phyloP scores from a whole-genome alignment of 257 asterid species.

The Solanum bulbocastanum region DNA sequence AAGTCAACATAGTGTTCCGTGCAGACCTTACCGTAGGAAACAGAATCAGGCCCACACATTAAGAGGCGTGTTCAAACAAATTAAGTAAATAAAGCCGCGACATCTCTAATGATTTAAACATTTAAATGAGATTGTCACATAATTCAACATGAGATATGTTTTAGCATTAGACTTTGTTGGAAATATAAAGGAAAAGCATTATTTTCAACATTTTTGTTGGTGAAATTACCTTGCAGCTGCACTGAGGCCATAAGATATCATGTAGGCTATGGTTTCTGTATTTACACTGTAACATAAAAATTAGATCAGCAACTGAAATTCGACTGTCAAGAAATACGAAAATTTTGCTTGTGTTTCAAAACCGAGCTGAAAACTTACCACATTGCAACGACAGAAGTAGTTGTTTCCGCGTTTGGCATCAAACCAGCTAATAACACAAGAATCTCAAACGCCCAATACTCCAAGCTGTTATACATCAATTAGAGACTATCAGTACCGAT shows the following conservation, averaged over 20 bases:
- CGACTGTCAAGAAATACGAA: background rate
- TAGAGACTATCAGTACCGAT: background rate
- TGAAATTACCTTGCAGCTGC: slow-evolving; percentile 73
- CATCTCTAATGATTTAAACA: background rate
- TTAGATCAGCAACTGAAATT: background rate
- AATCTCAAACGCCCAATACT: slow-evolving; percentile 83
- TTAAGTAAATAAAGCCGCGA: background rate
- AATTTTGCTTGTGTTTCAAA: background rate
- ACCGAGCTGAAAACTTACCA: slow-evolving; percentile 30
- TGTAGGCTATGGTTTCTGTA: slow-evolving; percentile 36
- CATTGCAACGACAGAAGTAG: slow-evolving; percentile 75
- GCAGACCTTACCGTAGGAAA: background rate
- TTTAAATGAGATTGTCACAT: background rate
- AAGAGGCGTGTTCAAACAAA: background rate
- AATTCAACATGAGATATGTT: background rate
- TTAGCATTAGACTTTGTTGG: background rate
- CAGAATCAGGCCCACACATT: background rate
- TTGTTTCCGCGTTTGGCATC: slow-evolving; percentile 66
- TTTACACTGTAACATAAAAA: slow-evolving; percentile 18
- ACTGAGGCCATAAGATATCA: slow-evolving; percentile 70
- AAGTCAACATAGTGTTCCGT: background rate
- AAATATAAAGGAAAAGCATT: background rate
- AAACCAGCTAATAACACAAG: slow-evolving; percentile 78
- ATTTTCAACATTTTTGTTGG: background rate
- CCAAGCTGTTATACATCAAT: slow-evolving; percentile 37